A percentile compares a stretch with the other conserved stretches of the same genome.
Conservation (phyloP, 2,329 filamentous ascomycete species). For the Venturiaceae sp. region DNA sequence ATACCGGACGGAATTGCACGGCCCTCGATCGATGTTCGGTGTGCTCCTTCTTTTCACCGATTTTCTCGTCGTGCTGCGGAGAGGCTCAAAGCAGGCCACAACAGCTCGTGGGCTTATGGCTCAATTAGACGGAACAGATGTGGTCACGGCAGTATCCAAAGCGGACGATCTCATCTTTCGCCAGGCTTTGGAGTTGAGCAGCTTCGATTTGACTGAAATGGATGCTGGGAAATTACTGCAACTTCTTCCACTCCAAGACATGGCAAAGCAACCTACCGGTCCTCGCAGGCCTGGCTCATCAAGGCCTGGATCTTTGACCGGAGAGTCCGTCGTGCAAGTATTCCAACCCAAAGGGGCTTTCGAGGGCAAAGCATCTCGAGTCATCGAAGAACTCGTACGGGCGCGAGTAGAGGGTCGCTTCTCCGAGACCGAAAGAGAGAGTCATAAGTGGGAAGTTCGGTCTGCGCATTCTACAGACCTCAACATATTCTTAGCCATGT, state of each 20-base stretch:
- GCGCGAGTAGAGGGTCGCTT: conserved; percentile 81
- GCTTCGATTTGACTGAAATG: conserved; percentile 65
- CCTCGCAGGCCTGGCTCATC: conserved; percentile 6
- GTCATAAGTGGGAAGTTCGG: conserved; percentile 69
- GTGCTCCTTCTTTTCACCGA: conserved; percentile 82
- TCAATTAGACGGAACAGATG: conserved; percentile 73
- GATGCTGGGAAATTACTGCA: conserved; percentile 53
- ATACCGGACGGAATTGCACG: conserved; percentile 41
- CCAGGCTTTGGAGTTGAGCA: conserved; percentile 48
- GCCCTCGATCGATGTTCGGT: conserved; percentile 40
- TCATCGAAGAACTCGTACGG: conserved; percentile 78
- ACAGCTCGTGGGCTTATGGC: conserved; percentile 71
- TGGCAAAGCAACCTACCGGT: neutral
- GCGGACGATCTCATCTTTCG: conserved; percentile 61
- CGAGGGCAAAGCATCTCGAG: conserved; percentile 65
- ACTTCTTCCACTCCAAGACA: conserved; percentile 39
- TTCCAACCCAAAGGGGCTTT: conserved; percentile 67
- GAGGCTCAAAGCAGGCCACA: conserved; percentile 50
- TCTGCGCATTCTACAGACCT: conserved; percentile 46
- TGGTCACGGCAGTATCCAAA: conserved; percentile 35
- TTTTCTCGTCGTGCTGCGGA: conserved; percentile 66
- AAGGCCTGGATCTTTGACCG: neutral
- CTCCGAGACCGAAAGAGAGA: conserved; percentile 72
- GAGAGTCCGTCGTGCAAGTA: conserved; percentile 13
- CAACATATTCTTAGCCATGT: conserved; percentile 54